Evolutionary conservation across 345 rosid genomes (phyloP), one percentile per base, ranked within the genome.

Genomic region (Euphorbia pulcherrima): DNA sequence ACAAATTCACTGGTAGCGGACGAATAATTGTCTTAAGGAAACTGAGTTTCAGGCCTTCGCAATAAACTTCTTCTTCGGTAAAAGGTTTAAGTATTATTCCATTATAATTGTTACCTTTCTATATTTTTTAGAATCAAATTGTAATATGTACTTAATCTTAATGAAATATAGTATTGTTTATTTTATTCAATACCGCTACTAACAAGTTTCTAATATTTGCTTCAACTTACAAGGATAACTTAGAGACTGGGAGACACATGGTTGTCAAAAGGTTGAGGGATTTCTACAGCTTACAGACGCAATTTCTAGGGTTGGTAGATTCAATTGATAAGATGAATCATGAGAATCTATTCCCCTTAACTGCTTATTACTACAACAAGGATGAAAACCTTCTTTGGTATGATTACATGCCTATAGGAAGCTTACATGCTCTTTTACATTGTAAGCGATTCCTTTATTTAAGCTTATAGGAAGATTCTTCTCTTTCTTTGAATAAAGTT

Each of bases 261-360:
- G 86, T 81, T 2, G 83, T 82, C 68, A 82, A 82, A 83, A 70
- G 86, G 68, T 39, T 82, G 76, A 82, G 77, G 83, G 86, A 82
- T 14, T 77, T 77, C 47, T 40, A 51, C 3, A 78, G 64, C 13
- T 16, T 72, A 18, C 83, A 82, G 74, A 70, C 56, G 70, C 81
- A 79, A 35, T 79, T 74, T 52, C 62, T 79, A 40, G 80, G 77
- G 68, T 79, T 70, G 76, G 79, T 82, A 46, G 80, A 77, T 63
- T 68, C 48, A n/a, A 78, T 75, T 40, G 86, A 83, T 37, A 76
- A 68, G 65, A 68, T 82, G 63, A 72, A 74, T 64, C 81, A 82
- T 61, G 50, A 44, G 50, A 83, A 83, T 44, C 16, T 44, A 18
- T 44, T 44, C 17, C 50, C 50, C 13, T 44, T 44, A 14, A 44